Percentiles rank a stretch among this genome's conserved stretches.
Conservation (phyloP, 1,284 basidiomycete genomes). For the Microbotryum silenes-acaulis region DNA sequence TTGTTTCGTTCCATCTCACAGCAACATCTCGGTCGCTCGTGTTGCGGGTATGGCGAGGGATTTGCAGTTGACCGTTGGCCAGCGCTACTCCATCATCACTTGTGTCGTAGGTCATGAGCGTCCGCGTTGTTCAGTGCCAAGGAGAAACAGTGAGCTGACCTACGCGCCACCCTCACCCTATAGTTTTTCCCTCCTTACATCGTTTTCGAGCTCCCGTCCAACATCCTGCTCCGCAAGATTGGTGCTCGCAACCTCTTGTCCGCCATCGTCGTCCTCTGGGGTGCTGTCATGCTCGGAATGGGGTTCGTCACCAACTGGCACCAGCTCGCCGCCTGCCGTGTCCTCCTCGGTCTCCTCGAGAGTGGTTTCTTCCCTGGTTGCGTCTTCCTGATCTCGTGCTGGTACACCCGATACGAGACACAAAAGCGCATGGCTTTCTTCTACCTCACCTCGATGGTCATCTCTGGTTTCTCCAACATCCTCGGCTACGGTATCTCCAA, state of each 20-base stretch:
- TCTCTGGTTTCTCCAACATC: slow-evolving; percentile 44
- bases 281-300: slow-evolving; percentile 43
- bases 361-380: slow-evolving; percentile 36
- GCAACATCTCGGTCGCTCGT: slow-evolving; percentile 38
- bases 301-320: slow-evolving; percentile 39
- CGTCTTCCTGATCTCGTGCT: slow-evolving; percentile 44
- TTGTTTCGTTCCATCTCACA: slow-evolving; percentile 6
- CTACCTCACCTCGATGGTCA: slow-evolving; percentile 42
- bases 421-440: slow-evolving; percentile 42
- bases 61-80: slow-evolving; percentile 37
- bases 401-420: slow-evolving; percentile 46
- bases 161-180: too few species aligned
- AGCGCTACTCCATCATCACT: slow-evolving; percentile 37
- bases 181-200: slow-evolving; percentile 42
- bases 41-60: slow-evolving; percentile 37
- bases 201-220: slow-evolving; percentile 30
- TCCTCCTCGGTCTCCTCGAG: slow-evolving; percentile 43
- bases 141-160: too few species aligned
- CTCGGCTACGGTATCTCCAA: slow-evolving; percentile 40
- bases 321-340: slow-evolving; percentile 41
- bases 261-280: slow-evolving; percentile 40
- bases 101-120: too few species aligned
- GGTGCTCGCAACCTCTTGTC: slow-evolving; percentile 41
- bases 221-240: slow-evolving; percentile 39
- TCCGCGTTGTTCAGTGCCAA: too few species aligned